Percentiles rank a stretch among this genome's conserved stretches.
These are phyloP conservation scores for Ehretia macrophylla DNA, from an alignment of 257 asterid genomes.

Conservation along the genomic window DNA sequence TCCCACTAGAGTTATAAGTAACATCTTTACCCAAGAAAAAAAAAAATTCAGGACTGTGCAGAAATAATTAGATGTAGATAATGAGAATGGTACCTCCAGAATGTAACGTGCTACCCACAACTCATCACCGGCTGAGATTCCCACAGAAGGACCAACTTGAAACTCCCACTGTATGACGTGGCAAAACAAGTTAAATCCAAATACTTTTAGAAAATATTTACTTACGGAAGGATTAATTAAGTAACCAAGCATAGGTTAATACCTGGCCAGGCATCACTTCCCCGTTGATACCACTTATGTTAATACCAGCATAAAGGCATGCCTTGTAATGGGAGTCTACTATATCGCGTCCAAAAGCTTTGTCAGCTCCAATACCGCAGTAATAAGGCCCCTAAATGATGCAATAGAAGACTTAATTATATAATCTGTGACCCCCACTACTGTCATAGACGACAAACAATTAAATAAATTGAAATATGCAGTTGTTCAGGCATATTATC, in stretches of 20 bases:
- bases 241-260: slow-evolving; percentile 1
- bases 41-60: background rate
- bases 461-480: no score
- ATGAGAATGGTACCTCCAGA: slow-evolving; percentile 53
- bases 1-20: background rate
- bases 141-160: slow-evolving; percentile 93
- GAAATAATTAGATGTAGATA: no score
- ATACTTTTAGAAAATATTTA: no score
- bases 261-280: slow-evolving; percentile 99
- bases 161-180: slow-evolving; percentile 66
- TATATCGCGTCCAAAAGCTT: slow-evolving; percentile 83
- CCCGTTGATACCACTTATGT: slow-evolving; percentile 84
- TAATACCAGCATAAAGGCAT: slow-evolving; percentile 78
- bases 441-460: no score
- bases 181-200: background rate
- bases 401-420: no score
- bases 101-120: slow-evolving; percentile 90
- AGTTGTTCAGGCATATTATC: no score
- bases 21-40: no score
- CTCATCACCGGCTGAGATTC: slow-evolving; percentile 87
- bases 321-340: slow-evolving; percentile 88
- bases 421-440: no score
- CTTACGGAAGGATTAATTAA: no score
- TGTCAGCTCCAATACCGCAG: slow-evolving; percentile 84
- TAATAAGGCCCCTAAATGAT: slow-evolving; percentile 66